A percentile compares a stretch with the other conserved stretches of the same genome.
Conservation (phyloP, 148 eudicot species). For the Silene conica region DNA sequence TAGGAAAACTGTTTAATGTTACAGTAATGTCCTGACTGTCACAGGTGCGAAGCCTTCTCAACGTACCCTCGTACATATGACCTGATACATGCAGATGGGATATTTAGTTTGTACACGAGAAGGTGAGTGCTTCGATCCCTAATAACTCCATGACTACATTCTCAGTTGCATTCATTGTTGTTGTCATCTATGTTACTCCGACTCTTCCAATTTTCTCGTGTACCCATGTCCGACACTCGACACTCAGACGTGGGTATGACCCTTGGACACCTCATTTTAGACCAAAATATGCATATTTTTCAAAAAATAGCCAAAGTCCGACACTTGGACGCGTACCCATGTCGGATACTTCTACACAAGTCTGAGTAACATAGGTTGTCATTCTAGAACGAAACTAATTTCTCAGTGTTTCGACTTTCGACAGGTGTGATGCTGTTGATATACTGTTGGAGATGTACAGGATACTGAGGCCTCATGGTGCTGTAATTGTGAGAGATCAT, state of each 20-base stretch:
- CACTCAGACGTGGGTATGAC: too few species aligned
- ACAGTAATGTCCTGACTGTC: neutral
- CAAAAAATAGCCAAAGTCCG: too few species aligned
- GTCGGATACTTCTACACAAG: too few species aligned
- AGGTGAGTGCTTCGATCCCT: conserved; percentile 30
- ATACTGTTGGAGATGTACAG: conserved; percentile 48
- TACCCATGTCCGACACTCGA: too few species aligned
- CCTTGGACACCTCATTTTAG: too few species aligned
- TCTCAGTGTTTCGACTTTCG: conserved; percentile 13
- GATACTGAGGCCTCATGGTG: conserved; percentile 49
- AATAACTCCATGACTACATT: neutral
- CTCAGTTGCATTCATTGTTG: neutral
- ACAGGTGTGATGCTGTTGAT: conserved; percentile 45
- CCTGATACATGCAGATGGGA: conserved; percentile 47
- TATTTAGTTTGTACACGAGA: conserved; percentile 41
- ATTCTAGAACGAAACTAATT: neutral
- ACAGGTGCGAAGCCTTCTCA: conserved; percentile 62
- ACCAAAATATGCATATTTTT: too few species aligned
- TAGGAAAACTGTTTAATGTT: neutral
- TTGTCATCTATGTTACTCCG: too few species aligned
- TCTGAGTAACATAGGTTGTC: too few species aligned
- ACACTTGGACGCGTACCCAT: too few species aligned
- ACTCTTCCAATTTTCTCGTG: too few species aligned
- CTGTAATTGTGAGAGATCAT: conserved; percentile 44
- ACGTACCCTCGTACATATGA: conserved; percentile 59